phyloP scores from a whole-genome alignment of 768 basidiomycete genomes.

The Hypsizygus marmoreus region DNA sequence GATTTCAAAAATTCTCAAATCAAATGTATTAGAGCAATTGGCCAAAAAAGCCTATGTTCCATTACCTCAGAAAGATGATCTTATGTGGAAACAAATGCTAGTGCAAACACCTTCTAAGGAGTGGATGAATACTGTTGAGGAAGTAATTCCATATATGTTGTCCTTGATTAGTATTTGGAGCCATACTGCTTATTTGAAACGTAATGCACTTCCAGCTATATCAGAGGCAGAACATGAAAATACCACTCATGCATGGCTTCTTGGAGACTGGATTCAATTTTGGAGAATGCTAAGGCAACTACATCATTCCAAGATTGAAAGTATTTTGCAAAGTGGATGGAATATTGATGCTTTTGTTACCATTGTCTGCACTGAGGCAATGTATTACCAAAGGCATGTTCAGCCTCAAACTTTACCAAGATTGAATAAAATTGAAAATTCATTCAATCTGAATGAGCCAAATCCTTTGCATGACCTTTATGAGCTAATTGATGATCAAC shows the following conservation, averaged over 20 bases:
- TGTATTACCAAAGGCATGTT: neutral
- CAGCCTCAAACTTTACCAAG: neutral
- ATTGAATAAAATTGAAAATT: neutral
- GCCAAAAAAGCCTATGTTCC: neutral
- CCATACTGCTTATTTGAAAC: neutral
- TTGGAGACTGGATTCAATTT: slow-evolving; percentile 2
- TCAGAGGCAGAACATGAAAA: neutral
- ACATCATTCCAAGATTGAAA: neutral
- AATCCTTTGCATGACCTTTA: slow-evolving; percentile 6
- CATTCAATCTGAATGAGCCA: neutral
- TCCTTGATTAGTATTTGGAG: slow-evolving; percentile 3
- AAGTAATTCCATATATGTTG: neutral
- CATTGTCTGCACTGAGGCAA: slow-evolving; percentile 2
- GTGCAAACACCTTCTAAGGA: too few relatives aligned
- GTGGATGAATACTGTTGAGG: neutral
- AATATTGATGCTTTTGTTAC: neutral
- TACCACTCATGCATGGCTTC: neutral
- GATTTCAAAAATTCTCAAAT: neutral
- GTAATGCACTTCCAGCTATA: slow-evolving; percentile 1
- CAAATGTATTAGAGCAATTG: neutral
- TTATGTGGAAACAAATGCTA: neutral
- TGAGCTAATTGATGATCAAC: neutral
- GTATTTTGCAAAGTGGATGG: neutral
- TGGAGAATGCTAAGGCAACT: slow-evolving; percentile 2
- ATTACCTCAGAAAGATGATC: neutral